Evolutionary conservation across 768 basidiomycete genomes (phyloP).

Genomic region (Mrakia hoshinonis): DNA sequence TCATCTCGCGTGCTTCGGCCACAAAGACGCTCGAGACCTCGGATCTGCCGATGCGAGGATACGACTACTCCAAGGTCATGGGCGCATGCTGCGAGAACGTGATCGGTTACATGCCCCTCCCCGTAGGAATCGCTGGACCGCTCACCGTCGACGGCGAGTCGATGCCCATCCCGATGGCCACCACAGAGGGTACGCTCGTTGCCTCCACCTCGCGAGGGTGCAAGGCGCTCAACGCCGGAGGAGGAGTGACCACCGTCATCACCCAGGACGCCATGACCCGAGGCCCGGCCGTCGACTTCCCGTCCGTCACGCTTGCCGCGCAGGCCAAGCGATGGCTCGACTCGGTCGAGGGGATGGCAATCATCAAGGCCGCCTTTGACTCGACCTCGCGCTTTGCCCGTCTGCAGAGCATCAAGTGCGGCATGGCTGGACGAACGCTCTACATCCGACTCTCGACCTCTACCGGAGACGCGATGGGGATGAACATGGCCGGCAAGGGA

Average conservation of each 20-base stretch:
- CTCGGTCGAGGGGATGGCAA: constrained; percentile 63
- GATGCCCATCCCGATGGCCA: constrained; percentile 95
- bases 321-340: constrained; percentile 82
- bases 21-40: constrained; percentile 78
- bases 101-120: constrained; percentile 90
- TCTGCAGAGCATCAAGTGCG: constrained; percentile 73
- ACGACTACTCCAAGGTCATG: constrained; percentile 87
- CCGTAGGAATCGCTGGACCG: constrained; percentile 92
- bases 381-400: constrained; percentile 87
- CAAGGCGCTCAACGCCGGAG: constrained; percentile 92
- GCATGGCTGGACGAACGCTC: constrained; percentile 83
- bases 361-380: constrained; percentile 79
- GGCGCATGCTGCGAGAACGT: constrained; percentile 99
- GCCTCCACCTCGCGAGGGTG: constrained; percentile 95
- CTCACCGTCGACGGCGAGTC: constrained; percentile 76
- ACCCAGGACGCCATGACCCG: constrained; percentile 94
- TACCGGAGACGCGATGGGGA: constrained; percentile 98
- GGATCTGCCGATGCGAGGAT: constrained; percentile 69
- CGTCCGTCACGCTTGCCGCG: constrained; percentile 66
- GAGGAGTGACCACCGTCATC: constrained; percentile 88
- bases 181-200: constrained; percentile 97
- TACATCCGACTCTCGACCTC: constrained; percentile 88
- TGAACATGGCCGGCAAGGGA: constrained; percentile 92
- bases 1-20: constrained; percentile 79
- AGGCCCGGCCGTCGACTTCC: constrained; percentile 96